Conservation (phyloP, 768 basidiomycete genomes). For the Mrakia blollopis region DNA sequence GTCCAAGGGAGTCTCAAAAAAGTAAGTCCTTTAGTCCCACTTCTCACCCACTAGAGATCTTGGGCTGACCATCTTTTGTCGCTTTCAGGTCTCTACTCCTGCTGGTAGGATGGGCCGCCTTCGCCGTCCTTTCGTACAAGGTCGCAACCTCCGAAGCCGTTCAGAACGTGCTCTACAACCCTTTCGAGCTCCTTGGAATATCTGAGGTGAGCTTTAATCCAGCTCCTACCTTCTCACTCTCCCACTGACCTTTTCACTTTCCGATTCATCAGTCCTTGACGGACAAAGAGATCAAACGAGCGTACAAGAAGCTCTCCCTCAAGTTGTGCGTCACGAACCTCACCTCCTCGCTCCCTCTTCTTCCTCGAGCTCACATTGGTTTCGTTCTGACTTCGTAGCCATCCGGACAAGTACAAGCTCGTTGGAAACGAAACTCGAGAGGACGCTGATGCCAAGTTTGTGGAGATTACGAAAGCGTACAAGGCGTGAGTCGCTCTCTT, state of each 20-base stretch:
- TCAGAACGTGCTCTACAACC: constrained; percentile 76
- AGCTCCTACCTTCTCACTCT: not conserved
- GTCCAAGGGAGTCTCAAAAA: constrained; percentile 1
- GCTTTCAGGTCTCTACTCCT: constrained; percentile 56
- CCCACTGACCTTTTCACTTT: not conserved
- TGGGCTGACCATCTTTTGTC: not conserved
- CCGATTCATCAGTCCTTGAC: constrained; percentile 52
- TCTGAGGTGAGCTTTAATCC: constrained; percentile 51
- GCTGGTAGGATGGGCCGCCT: constrained; percentile 65
- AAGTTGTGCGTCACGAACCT: constrained; percentile 60
- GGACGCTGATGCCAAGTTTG: constrained; percentile 76
- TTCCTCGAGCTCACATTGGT: not conserved
- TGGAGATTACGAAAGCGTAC: constrained; percentile 94
- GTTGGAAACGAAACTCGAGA: constrained; percentile 78
- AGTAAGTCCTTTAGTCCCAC: constrained; percentile 1
- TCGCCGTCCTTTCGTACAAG: constrained; percentile 64
- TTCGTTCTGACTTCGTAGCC: constrained; percentile 52
- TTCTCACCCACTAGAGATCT: too few species aligned
- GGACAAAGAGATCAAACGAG: constrained; percentile 91
- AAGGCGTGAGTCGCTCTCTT: constrained; percentile 61
- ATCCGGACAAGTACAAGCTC: constrained; percentile 92
- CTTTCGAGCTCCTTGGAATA: constrained; percentile 88
- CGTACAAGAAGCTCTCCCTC: constrained; percentile 86
- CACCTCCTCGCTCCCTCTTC: not conserved
- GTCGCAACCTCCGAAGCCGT: constrained; percentile 53